Conservation (phyloP, 2,329 filamentous ascomycete species). For the Tolypocladium inflatum region DNA sequence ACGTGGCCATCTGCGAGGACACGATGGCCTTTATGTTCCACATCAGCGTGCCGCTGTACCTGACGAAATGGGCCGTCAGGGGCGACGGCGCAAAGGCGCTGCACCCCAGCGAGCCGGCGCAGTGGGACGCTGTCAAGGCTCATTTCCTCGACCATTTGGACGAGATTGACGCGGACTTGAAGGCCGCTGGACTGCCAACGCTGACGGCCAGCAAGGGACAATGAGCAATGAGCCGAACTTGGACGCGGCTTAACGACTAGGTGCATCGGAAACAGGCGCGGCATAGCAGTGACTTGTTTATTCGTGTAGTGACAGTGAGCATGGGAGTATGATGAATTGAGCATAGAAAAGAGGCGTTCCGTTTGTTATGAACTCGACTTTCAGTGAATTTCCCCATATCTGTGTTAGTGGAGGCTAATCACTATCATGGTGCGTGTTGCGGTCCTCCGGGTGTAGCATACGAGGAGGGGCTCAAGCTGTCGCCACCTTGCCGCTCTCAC, state of each 20-base stretch:
- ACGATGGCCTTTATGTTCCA: conserved; percentile 40
- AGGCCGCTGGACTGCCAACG: conserved; percentile 6
- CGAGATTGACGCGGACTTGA: conserved; percentile 13
- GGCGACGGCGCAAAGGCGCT: conserved; percentile 10
- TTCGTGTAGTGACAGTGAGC: not conserved
- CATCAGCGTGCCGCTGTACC: conserved; percentile 11
- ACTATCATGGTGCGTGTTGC: not conserved
- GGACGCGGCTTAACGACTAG: not conserved
- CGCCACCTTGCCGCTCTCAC: not conserved
- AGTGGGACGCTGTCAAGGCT: conserved; percentile 15
- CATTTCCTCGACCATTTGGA: conserved; percentile 17
- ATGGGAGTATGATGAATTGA: not conserved
- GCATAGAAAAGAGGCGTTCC: not conserved
- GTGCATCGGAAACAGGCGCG: not conserved
- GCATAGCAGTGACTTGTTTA: not conserved
- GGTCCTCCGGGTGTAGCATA: not conserved
- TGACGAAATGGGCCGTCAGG: conserved; percentile 14
- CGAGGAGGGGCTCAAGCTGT: not conserved
- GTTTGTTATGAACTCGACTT: not conserved
- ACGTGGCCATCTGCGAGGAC: conserved; percentile 5
- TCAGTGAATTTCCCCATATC: not conserved
- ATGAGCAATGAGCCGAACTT: not conserved
- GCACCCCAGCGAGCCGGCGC: conserved; percentile 8
- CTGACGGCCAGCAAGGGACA: not conserved
- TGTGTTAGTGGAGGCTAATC: not conserved